Evolutionary conservation across 2,329 filamentous ascomycete species (phyloP), one percentile per base, ranked within the genome.

Genomic region (Hymenoscyphus repandus): DNA sequence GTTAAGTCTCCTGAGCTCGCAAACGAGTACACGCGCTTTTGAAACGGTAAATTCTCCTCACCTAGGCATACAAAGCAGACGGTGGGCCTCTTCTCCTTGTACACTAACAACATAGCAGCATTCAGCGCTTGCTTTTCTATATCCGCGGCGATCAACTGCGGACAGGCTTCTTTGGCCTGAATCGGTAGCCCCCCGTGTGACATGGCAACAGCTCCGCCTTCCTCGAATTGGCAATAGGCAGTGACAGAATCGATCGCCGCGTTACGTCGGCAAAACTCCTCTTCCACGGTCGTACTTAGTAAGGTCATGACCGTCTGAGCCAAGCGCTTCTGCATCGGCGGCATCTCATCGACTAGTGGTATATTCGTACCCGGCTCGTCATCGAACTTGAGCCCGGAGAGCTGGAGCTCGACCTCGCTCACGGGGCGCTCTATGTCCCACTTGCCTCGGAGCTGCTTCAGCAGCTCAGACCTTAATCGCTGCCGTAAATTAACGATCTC

Each of bases 241-340:
- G 56, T 54, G 44, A 64, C 61, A 33, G 52, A 50, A 58, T 66
- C 47, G 43, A 67, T 65, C 42, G 60, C 57, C 42, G 57, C 53
- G 22, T 61, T 66, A 37, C 55, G 54, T 27, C 43, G 46, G 52
- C 43, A 44, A 37, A 54, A 50, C 49, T 58, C 49, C 50, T 53
- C 49, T 45, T 57, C 45, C 6, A 58, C 40, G 31, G 50, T 58
- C 18, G 43, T 57, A 7, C 58, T 54, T 30, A 51, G 60, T 32
- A 66, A 55, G 27, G 58, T 63, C 27, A 65, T 57, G 27, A 65
- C 48, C 33, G 53, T 59, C 49, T 62, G 53, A n/a, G 56, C 58
- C 38, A 64, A 59, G 48, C 53, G 57, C 52, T 59, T 62, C 50
- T 66, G 44, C 20, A 57, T 15, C 42, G 54, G 47, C 10, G 59